Conservation (phyloP, 345 rosid species). For the Ceriops tagal region DNA sequence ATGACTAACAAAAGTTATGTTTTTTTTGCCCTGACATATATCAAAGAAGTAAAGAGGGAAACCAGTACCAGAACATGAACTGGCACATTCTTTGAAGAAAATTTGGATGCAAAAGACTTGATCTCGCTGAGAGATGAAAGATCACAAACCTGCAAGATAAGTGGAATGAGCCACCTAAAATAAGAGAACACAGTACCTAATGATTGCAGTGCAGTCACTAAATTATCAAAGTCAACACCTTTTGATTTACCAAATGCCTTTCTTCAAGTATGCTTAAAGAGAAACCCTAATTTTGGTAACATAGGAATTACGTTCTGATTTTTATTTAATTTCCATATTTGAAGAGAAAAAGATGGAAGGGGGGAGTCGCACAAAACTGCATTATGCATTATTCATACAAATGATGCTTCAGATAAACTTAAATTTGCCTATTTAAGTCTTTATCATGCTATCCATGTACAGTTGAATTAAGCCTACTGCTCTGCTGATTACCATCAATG, state of each 20-base stretch:
- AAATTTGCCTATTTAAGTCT: no score
- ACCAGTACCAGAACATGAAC: slow-evolving; percentile 72
- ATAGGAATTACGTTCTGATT: not conserved
- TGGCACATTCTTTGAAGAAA: slow-evolving; percentile 66
- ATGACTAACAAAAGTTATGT: not conserved
- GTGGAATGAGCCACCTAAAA: slow-evolving; percentile 13
- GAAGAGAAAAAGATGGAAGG: not conserved
- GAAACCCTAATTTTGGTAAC: not conserved
- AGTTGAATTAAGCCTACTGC: no score
- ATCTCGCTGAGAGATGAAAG: slow-evolving; percentile 69
- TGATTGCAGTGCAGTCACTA: not conserved
- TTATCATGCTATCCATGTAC: no score
- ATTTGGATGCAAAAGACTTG: slow-evolving; percentile 73
- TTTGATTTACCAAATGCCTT: not conserved
- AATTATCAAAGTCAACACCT: not conserved
- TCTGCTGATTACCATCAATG: not conserved
- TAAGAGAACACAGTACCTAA: not conserved
- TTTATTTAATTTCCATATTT: not conserved
- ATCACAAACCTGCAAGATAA: slow-evolving; percentile 72
- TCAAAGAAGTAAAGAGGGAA: not conserved
- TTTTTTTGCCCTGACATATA: not conserved
- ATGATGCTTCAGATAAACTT: no score
- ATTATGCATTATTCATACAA: no score
- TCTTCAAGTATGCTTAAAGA: not conserved
- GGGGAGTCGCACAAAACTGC: no score